These are phyloP conservation scores for Alternaria tenuissima DNA, from an alignment of 2,329 filamentous ascomycete genomes.

Conservation along the genomic window DNA sequence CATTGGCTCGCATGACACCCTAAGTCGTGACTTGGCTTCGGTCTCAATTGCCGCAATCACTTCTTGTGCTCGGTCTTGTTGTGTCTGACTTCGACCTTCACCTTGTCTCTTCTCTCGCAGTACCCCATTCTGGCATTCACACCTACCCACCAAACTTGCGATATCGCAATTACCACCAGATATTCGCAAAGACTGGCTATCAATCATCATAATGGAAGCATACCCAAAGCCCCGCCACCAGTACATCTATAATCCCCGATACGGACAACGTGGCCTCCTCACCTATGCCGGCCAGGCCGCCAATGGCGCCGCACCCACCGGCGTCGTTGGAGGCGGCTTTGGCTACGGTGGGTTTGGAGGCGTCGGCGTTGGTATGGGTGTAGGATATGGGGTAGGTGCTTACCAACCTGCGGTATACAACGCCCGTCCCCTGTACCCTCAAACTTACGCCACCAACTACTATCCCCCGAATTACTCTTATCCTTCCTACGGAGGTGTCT, in stretches of 20 bases:
- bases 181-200: background rate
- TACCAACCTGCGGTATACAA: conserved; percentile 39
- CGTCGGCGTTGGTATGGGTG: conserved; percentile 20
- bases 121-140: conserved; percentile 3
- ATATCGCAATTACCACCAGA: background rate
- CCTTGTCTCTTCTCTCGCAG: conserved; percentile 17
- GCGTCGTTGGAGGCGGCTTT: conserved; percentile 27
- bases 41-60: background rate
- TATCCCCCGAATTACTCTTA: conserved; percentile 19
- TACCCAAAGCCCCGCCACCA: conserved; percentile 44
- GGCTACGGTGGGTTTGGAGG: conserved; percentile 24
- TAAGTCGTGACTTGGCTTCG: background rate
- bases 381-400: conserved; percentile 27
- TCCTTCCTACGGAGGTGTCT: conserved; percentile 27
- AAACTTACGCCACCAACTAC: conserved; percentile 25
- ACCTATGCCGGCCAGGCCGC: conserved; percentile 38
- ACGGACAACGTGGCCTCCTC: conserved; percentile 40
- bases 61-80: conserved; percentile 12
- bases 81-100: conserved; percentile 16
- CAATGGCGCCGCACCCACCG: conserved; percentile 37
- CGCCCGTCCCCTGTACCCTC: conserved; percentile 30
- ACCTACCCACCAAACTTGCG: conserved; percentile 1
- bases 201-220: conserved; percentile 25
- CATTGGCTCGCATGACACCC: conserved; percentile 13
- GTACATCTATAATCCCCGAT: conserved; percentile 42